These are phyloP conservation scores for Xylariaceae sp. DNA, from an alignment of 2,329 filamentous ascomycete genomes.

Conservation along the genomic window DNA sequence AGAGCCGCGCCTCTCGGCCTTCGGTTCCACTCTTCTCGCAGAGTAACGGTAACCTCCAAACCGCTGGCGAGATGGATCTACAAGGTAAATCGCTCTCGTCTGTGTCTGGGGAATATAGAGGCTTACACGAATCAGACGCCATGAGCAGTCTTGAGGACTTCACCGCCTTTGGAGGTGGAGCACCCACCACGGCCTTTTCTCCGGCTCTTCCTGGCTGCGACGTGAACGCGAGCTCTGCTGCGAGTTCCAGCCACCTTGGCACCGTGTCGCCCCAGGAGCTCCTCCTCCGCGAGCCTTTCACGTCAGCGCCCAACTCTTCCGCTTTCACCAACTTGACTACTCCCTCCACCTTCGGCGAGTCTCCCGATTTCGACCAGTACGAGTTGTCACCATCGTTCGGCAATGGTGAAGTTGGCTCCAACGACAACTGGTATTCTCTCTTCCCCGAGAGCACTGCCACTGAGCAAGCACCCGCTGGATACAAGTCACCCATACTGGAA, in stretches of 20 bases:
- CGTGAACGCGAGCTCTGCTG: conserved; percentile 34
- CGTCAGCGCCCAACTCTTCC: conserved; percentile 74
- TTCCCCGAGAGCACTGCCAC: conserved; percentile 45
- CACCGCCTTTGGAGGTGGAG: conserved; percentile 46
- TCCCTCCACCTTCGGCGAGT: conserved; percentile 70
- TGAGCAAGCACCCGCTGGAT: conserved; percentile 19
- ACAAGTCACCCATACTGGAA: conserved; percentile 35
- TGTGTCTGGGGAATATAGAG: conserved; percentile 1
- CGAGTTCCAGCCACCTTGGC: conserved; percentile 48
- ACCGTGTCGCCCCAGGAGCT: conserved; percentile 84
- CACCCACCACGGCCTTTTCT: conserved; percentile 43
- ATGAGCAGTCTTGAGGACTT: conserved; percentile 53
- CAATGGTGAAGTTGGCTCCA: conserved; percentile 45
- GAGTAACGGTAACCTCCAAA: conserved; percentile 44
- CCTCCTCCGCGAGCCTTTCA: conserved; percentile 58
- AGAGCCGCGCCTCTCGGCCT: conserved; percentile 48
- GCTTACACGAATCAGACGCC: conserved; percentile 38
- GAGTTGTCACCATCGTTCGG: conserved; percentile 74
- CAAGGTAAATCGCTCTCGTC: conserved; percentile 39
- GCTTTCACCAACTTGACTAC: conserved; percentile 80
- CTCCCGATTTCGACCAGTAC: conserved; percentile 66
- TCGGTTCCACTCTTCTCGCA: conserved; percentile 67
- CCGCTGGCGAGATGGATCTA: conserved; percentile 43
- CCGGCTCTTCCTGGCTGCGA: conserved; percentile 47
- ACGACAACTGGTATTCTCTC: conserved; percentile 63